phyloP scores from a whole-genome alignment of 306 rosid species.

The Cucumis cinereus region DNA sequence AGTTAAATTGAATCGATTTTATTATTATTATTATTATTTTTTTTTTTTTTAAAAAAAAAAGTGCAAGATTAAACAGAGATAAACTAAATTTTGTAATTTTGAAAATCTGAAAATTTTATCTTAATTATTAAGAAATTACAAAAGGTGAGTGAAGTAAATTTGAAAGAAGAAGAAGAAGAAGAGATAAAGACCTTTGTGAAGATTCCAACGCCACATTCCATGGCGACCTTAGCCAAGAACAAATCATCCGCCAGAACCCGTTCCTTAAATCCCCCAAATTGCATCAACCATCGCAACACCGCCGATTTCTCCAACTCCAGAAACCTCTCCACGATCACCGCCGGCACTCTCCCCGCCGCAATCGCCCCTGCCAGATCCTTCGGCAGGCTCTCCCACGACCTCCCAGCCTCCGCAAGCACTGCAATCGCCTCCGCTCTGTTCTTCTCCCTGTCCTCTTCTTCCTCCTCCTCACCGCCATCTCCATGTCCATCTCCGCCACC shows the following conservation, averaged over 20 bases:
- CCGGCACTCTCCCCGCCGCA: slow-evolving; percentile 59
- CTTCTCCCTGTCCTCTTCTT: slow-evolving; percentile 33
- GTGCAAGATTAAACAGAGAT: too few relatives aligned
- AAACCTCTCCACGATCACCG: slow-evolving; percentile 49
- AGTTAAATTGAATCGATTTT: too few relatives aligned
- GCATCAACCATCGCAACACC: slow-evolving; percentile 50
- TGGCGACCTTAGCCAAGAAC: slow-evolving; percentile 73
- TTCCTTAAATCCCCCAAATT: slow-evolving; percentile 79
- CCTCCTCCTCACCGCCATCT: slow-evolving; percentile 11
- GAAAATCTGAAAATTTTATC: too few relatives aligned
- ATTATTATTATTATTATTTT: too few relatives aligned
- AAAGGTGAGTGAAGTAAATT: neutral
- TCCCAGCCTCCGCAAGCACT: slow-evolving; percentile 49
- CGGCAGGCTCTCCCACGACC: slow-evolving; percentile 57
- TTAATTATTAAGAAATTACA: neutral
- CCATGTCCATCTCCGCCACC: neutral
- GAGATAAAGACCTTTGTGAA: slow-evolving; percentile 57
- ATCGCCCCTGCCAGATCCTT: slow-evolving; percentile 64
- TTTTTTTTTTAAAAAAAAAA: too few relatives aligned
- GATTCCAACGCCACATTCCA: slow-evolving; percentile 77
- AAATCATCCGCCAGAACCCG: slow-evolving; percentile 83
- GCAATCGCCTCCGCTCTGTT: slow-evolving; percentile 54
- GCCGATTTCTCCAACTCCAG: slow-evolving; percentile 59
- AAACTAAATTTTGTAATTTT: neutral
- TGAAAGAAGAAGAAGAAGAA: neutral